These are phyloP conservation scores for Fusarium fujikuroi DNA, from an alignment of 2,329 filamentous ascomycete genomes.

Conservation along the genomic window DNA sequence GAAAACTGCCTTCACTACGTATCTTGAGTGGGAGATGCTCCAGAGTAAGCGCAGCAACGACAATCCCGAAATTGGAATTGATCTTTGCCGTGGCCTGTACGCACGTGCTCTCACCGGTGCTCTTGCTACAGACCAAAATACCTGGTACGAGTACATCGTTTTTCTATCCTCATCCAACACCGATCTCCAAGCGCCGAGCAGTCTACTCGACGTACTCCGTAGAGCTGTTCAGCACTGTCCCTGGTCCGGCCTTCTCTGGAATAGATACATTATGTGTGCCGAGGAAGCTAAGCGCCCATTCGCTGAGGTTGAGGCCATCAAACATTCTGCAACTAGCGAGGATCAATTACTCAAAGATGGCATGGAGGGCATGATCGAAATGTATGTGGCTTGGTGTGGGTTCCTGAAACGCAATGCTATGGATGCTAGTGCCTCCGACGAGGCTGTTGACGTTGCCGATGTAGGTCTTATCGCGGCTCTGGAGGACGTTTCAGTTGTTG, in stretches of 20 bases:
- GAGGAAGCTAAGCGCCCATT: constrained; percentile 83
- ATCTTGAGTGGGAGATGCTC: constrained; percentile 85
- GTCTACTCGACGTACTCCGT: constrained; percentile 76
- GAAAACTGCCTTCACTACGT: constrained; percentile 67
- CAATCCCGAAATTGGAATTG: constrained; percentile 56
- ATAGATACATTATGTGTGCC: constrained; percentile 84
- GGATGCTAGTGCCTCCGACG: constrained; percentile 76
- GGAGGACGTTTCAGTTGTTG: constrained; percentile 84
- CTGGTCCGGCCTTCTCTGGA: constrained; percentile 92
- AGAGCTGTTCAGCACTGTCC: constrained; percentile 91
- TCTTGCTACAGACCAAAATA: constrained; percentile 76
- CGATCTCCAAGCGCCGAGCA: constrained; percentile 52
- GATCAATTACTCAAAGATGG: constrained; percentile 86
- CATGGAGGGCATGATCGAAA: constrained; percentile 87
- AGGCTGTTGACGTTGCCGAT: constrained; percentile 89
- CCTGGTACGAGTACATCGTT: constrained; percentile 87
- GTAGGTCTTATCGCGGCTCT: constrained; percentile 87
- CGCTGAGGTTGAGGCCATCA: constrained; percentile 85
- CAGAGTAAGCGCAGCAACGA: constrained; percentile 65
- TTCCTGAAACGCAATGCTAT: constrained; percentile 90
- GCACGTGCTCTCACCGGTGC: constrained; percentile 77
- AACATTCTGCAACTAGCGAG: constrained; percentile 89
- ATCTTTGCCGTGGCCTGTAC: constrained; percentile 74
- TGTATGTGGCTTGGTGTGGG: constrained; percentile 94
- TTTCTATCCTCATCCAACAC: constrained; percentile 68